Conservation (phyloP, 163 green algal species). For the Scenedesmus sp. region DNA sequence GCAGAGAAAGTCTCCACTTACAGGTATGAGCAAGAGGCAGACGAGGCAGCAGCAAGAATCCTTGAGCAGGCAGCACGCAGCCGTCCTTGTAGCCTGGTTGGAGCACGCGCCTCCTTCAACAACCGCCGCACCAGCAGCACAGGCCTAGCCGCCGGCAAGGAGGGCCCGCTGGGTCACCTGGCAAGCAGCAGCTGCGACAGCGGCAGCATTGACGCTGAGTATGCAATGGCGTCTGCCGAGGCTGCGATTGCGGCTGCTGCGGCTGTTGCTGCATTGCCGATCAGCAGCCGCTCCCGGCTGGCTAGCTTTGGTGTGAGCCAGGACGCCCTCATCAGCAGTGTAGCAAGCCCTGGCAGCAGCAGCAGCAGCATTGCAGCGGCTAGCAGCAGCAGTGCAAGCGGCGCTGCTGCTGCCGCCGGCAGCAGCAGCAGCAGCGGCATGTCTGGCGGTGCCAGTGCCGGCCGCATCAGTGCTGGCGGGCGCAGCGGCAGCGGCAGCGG, state of each 20-base stretch:
- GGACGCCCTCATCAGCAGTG: not conserved
- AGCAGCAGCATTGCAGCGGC: slow-evolving; percentile 1
- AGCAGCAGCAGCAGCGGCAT: not conserved
- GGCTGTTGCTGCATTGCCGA: not conserved
- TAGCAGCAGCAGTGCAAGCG: not conserved
- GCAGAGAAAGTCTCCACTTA: not conserved
- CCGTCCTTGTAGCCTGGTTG: not conserved
- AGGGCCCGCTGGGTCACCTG: not conserved
- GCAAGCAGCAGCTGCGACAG: not conserved
- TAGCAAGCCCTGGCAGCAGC: slow-evolving; percentile 5
- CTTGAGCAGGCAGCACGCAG: not conserved
- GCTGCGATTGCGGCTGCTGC: not conserved
- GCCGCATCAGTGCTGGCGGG: not conserved
- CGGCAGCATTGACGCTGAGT: not conserved
- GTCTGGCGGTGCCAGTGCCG: not conserved
- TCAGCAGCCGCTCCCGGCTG: not conserved
- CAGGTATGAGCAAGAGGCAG: not conserved
- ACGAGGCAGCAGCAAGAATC: not conserved
- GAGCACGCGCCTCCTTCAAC: not conserved
- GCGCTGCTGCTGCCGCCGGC: not conserved
- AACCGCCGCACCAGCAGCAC: not conserved
- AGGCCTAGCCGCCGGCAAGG: not conserved
- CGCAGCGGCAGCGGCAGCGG: not conserved
- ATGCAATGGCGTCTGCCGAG: not conserved
- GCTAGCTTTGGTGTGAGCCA: not conserved